Evolutionary conservation across 192 early-diverging fungal species (phyloP).

Genomic region (Helicostylum pulchrum): DNA sequence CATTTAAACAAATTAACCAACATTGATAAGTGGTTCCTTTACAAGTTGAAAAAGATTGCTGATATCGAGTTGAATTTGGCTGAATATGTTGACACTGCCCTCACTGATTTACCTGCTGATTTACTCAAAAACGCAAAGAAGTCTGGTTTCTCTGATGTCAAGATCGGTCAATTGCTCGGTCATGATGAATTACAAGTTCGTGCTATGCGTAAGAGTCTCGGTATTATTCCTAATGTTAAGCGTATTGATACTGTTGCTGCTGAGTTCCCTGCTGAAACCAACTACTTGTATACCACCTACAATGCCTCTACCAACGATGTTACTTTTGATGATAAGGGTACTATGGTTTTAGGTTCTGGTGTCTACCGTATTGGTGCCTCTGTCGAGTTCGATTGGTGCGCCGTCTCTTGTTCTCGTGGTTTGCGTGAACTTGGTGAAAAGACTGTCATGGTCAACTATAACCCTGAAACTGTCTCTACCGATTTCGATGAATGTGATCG

Average conservation of each 20-base stretch:
- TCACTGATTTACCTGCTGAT: constrained; percentile 44
- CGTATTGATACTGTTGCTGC: constrained; percentile 90
- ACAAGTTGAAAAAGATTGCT: constrained; percentile 85
- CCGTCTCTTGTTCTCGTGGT: constrained; percentile 76
- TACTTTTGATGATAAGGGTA: constrained; percentile 80
- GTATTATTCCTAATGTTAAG: constrained; percentile 88
- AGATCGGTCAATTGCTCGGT: constrained; percentile 65
- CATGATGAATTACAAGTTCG: constrained; percentile 70
- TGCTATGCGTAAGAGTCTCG: constrained; percentile 59
- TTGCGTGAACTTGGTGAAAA: constrained; percentile 74
- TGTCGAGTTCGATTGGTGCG: constrained; percentile 98
- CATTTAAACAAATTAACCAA: constrained; percentile 77
- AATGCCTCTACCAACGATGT: constrained; percentile 87
- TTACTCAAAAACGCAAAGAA: constrained; percentile 78
- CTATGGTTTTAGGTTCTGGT: constrained; percentile 95
- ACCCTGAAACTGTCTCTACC: constrained; percentile 97
- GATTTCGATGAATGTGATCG: constrained; percentile 98
- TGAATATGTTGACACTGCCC: constrained; percentile 29
- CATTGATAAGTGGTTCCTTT: constrained; percentile 89
- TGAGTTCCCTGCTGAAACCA: constrained; percentile 94
- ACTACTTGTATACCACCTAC: constrained; percentile 99
- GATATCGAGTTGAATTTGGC: constrained; percentile 49
- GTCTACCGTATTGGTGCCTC: constrained; percentile 96
- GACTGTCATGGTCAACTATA: constrained; percentile 98
- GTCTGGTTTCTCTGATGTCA: constrained; percentile 84